phyloP scores from a whole-genome alignment of 1,284 basidiomycete species.

The Puccinia triticina region DNA sequence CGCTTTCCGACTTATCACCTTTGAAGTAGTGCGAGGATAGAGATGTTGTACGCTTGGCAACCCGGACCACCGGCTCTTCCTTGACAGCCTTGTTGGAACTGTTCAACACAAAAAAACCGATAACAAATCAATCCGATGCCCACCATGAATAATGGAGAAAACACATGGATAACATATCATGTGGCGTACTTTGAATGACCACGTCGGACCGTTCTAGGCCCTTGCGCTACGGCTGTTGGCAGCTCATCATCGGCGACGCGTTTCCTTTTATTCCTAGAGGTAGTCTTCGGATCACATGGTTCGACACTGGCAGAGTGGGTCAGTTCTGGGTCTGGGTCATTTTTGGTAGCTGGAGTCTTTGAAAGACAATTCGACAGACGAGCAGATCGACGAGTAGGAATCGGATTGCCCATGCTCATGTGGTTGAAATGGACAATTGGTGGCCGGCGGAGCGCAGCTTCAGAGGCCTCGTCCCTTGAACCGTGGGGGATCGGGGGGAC shows the following conservation, averaged over 20 bases:
- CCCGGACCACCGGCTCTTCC: not conserved
- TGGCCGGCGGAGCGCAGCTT: too few relatives aligned
- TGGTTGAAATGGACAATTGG: too few relatives aligned
- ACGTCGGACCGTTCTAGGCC: not conserved
- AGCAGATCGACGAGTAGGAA: slow-evolving; percentile 7
- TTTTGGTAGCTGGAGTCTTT: slow-evolving; percentile 8
- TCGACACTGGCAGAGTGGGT: slow-evolving; percentile 15
- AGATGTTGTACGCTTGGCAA: not conserved
- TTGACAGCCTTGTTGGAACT: not conserved
- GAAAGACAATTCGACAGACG: slow-evolving; percentile 23
- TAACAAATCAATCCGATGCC: not conserved
- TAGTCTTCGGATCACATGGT: not conserved
- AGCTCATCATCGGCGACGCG: not conserved
- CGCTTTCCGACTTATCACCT: not conserved
- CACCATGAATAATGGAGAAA: not conserved
- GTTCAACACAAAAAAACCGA: not conserved
- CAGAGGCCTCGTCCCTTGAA: too few relatives aligned
- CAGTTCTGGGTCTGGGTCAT: not conserved
- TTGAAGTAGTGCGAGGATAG: slow-evolving; percentile 29
- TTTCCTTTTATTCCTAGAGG: slow-evolving; percentile 26
- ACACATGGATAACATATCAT: not conserved
- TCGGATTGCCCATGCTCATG: too few relatives aligned
- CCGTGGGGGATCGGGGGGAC: too few relatives aligned
- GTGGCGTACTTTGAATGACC: slow-evolving; percentile 1
- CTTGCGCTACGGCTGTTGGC: not conserved